These are phyloP conservation scores for Paradendryphiella salina DNA, from an alignment of 2,329 filamentous ascomycete species.

Conservation along the genomic window DNA sequence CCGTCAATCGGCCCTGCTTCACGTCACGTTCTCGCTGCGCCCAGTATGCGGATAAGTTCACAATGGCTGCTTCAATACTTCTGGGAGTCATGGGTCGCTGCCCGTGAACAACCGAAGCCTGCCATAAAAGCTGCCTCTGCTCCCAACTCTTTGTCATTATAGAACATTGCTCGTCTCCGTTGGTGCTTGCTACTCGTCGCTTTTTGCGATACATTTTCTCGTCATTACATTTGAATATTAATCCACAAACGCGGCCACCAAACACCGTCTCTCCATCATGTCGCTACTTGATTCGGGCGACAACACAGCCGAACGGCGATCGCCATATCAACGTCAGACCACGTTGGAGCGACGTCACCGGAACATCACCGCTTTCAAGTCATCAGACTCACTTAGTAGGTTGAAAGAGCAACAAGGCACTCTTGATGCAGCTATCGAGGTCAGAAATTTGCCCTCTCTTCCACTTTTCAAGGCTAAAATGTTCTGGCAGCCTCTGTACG, in stretches of 20 bases:
- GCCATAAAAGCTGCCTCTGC: slow-evolving; percentile 10
- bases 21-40: slow-evolving; percentile 9
- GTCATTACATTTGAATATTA: neutral
- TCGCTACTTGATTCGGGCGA: slow-evolving; percentile 3
- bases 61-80: slow-evolving; percentile 7
- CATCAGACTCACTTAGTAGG: slow-evolving; percentile 5
- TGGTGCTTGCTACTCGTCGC: neutral
- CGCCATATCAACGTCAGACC: slow-evolving; percentile 4
- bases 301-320: slow-evolving; percentile 1
- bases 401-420: slow-evolving; percentile 13
- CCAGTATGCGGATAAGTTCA: slow-evolving; percentile 12
- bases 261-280: neutral
- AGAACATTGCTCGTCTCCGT: neutral
- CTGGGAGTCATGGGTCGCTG: slow-evolving; percentile 5
- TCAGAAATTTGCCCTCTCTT: neutral
- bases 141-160: neutral
- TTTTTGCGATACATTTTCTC: neutral
- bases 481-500: slow-evolving; percentile 52
- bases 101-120: slow-evolving; percentile 2
- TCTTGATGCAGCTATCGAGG: slow-evolving; percentile 6
- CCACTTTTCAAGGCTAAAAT: slow-evolving; percentile 1
- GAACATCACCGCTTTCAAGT: slow-evolving; percentile 9
- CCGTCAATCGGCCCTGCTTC: slow-evolving; percentile 12
- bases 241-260: neutral
- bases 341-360: slow-evolving; percentile 10